phyloP scores from a whole-genome alignment of 208 protist species.

The Trypanosoma caninum region DNA sequence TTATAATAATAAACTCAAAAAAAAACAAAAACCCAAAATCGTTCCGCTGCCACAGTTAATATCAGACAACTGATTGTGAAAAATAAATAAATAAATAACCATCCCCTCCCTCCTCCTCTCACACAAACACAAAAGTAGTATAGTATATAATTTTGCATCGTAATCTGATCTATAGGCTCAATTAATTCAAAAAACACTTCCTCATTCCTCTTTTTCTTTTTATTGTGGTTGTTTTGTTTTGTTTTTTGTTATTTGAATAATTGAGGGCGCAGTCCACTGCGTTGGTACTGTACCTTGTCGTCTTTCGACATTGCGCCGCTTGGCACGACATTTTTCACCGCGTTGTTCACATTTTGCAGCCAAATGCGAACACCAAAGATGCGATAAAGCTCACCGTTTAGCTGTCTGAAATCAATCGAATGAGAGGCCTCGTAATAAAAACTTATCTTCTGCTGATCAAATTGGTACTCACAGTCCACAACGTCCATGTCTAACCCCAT shows the following conservation, averaged over 20 bases:
- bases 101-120: too few relatives aligned
- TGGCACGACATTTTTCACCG: conserved; percentile 51
- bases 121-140: too few relatives aligned
- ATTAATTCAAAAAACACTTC: not conserved
- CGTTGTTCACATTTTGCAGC: conserved; percentile 82
- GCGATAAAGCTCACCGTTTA: conserved; percentile 78
- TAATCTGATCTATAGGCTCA: too few relatives aligned
- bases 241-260: conserved; percentile 14
- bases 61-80: too few relatives aligned
- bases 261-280: conserved; percentile 20
- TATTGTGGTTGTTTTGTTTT: too few relatives aligned
- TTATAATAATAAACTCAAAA: not conserved
- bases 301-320: conserved; percentile 21
- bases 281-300: conserved; percentile 23
- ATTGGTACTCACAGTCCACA: conserved; percentile 87
- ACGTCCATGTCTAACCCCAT: conserved; percentile 70
- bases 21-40: too few relatives aligned
- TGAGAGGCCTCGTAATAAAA: conserved; percentile 77
- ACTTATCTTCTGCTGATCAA: conserved; percentile 87
- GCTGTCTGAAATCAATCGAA: conserved; percentile 69
- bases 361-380: conserved; percentile 87
- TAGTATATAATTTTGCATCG: too few relatives aligned
- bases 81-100: not conserved
- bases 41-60: too few relatives aligned
- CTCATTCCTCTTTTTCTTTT: too few relatives aligned